Evolutionary conservation across 768 basidiomycete species (phyloP), one percentile per base, ranked within the genome.

Genomic region (Leucosporidium creatinivorum): DNA sequence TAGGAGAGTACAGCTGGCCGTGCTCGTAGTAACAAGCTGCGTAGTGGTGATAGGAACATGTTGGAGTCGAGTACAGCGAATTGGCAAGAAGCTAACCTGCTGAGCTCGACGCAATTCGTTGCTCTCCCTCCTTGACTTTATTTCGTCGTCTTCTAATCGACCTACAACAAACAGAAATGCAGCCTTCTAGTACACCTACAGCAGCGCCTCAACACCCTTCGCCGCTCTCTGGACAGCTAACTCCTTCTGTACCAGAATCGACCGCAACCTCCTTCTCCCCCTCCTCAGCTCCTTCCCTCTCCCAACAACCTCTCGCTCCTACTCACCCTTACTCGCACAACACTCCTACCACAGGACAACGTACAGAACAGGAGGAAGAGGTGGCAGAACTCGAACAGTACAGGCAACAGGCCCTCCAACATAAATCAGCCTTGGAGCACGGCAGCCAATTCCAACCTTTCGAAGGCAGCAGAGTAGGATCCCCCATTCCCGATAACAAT

Each of bases 301-400:
- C 2, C 4, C 55, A 33, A 23, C 31, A 57, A 57, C 55, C 55
- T 17, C 26, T 31, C 17, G 13, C 30, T 28, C 28, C 28, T 18
- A 33, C 18, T 36, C 55, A 12, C 30, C 30, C 30, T 12, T 30
- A 17, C 55, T 28, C 30, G 21, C 30, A 31, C 30, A 28, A 9
- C 55, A 6, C 12, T 30, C 39, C 39, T 44, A 44, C 39, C 15
- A 15, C 50, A 51, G 50, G 50, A 17, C 17, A 31, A 31, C 55
- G 55, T 21, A 30, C 55, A 31, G 58, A 59, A 28, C 36, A 39
- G n/a, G 58, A 39, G 13, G 58, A 59, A n/a, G 59, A 60, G 8
- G 48, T 15, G 5, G 47, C n/a, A 7, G 59, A 60, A 26, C 28
- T 60, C 18, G 59, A 60, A 28, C 47, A 44, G 19, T 60, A 60